A percentile compares a stretch with the other conserved stretches of the same genome.
phyloP scores from a whole-genome alignment of 1,139 yeast genomes.

The Hemisphaericaspora xylanilytica region DNA sequence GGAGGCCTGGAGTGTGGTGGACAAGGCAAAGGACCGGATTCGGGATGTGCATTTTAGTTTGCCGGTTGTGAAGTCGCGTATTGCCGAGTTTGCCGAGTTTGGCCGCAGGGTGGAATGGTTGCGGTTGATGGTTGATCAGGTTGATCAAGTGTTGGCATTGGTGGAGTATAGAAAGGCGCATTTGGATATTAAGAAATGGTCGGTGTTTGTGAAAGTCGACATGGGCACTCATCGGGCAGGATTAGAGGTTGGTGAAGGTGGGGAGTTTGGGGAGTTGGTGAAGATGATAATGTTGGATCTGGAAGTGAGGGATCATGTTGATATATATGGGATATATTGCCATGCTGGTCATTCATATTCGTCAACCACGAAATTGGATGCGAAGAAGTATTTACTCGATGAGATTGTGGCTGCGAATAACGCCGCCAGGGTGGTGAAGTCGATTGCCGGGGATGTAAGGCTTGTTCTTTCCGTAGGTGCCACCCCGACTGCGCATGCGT shows the following conservation, averaged over 20 bases:
- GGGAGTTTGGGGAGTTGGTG: conserved; percentile 29
- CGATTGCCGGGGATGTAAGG: conserved; percentile 23
- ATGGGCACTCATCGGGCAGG: conserved; percentile 71
- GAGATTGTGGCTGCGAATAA: conserved; percentile 57
- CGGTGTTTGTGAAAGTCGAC: conserved; percentile 55
- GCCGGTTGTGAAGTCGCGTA: conserved; percentile 57
- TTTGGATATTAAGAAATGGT: conserved; percentile 41
- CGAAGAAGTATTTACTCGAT: conserved; percentile 46
- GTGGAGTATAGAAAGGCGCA: conserved; percentile 29
- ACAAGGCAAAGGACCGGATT: conserved; percentile 38
- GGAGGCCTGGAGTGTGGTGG: conserved; percentile 59
- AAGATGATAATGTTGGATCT: conserved; percentile 21
- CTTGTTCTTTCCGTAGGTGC: conserved; percentile 67
- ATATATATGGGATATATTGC: conserved; percentile 66
- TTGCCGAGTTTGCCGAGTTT: conserved; percentile 51
- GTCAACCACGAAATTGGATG: conserved; percentile 45
- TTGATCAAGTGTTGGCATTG: conserved; percentile 53
- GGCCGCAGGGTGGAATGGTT: conserved; percentile 40
- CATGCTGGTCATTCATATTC: conserved; percentile 79
- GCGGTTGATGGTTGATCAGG: conserved; percentile 61
- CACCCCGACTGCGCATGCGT: conserved; percentile 75
- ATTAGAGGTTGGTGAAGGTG: conserved; percentile 32
- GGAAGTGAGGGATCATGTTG: conserved; percentile 28
- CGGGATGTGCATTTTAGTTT: conserved; percentile 66
- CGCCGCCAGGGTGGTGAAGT: conserved; percentile 47